Percentiles rank a stretch among this genome's conserved stretches.
These are phyloP conservation scores for Microsporum canis DNA, from an alignment of 2,329 filamentous ascomycete species.

Conservation along the genomic window DNA sequence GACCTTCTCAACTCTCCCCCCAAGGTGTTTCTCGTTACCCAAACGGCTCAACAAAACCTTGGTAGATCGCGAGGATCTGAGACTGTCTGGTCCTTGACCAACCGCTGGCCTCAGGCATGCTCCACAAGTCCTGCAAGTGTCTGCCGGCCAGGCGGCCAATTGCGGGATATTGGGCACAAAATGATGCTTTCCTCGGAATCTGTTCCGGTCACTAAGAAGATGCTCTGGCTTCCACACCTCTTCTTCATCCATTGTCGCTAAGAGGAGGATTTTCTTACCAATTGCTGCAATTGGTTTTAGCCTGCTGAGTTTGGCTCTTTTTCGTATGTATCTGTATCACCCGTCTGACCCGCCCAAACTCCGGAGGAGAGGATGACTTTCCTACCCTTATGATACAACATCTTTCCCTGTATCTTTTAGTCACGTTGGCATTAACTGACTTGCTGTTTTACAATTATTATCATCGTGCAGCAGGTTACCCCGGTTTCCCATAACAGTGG, in stretches of 20 bases:
- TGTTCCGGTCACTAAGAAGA: background rate
- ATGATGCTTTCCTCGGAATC: background rate
- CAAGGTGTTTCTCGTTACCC: background rate
- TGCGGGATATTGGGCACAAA: conserved; percentile 7
- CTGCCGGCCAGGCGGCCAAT: conserved; percentile 4
- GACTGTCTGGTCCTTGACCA: background rate
- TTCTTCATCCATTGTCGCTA: background rate
- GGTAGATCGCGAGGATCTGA: background rate
- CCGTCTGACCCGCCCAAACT: background rate
- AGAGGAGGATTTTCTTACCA: background rate
- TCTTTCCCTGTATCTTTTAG: background rate
- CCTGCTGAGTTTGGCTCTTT: background rate
- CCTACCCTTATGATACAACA: background rate
- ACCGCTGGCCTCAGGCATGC: conserved; percentile 2
- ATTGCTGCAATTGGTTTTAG: background rate
- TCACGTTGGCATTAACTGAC: background rate
- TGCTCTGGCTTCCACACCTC: background rate
- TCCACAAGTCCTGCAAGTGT: conserved; percentile 4
- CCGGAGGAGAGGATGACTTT: background rate
- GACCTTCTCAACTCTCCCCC: background rate
- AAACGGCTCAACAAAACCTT: background rate
- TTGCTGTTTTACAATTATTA: background rate
- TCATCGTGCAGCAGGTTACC: background rate
- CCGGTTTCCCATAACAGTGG: background rate
- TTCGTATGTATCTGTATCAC: background rate